phyloP scores from a whole-genome alignment of 2,329 filamentous ascomycete species.

The Apiospora pterosperma region DNA sequence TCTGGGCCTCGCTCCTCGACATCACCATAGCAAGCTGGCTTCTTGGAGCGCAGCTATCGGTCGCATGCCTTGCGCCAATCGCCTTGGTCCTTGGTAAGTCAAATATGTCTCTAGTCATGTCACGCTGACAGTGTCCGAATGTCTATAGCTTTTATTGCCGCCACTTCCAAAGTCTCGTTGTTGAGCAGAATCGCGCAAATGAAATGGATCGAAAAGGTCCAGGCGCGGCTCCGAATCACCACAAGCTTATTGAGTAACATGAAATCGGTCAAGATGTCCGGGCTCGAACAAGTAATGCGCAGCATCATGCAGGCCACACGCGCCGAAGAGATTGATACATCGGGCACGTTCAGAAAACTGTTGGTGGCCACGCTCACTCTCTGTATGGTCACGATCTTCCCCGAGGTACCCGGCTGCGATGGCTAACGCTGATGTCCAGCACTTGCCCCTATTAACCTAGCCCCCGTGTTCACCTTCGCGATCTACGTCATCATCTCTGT shows the following conservation, averaged over 20 bases:
- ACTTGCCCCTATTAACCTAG: slow-evolving; percentile 10
- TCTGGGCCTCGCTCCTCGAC: not conserved
- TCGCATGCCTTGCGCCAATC: slow-evolving; percentile 8
- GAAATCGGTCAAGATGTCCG: slow-evolving; percentile 17
- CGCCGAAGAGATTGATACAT: not conserved
- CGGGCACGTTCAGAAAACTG: not conserved
- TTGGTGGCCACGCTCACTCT: not conserved
- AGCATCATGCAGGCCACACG: slow-evolving; percentile 4
- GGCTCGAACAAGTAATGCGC: slow-evolving; percentile 10
- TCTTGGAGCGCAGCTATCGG: slow-evolving; percentile 8
- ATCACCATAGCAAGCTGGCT: slow-evolving; percentile 4
- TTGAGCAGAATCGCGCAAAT: slow-evolving; percentile 9
- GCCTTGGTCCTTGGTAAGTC: slow-evolving; percentile 4
- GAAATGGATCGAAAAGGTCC: slow-evolving; percentile 11
- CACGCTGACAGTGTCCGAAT: slow-evolving; percentile 13
- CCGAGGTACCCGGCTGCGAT: not conserved
- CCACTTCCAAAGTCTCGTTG: not conserved
- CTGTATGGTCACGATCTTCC: not conserved
- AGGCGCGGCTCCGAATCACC: slow-evolving; percentile 9
- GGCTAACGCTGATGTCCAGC: not conserved
- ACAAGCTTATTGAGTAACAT: slow-evolving; percentile 12
- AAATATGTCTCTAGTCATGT: not conserved
- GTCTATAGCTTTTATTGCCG: not conserved
- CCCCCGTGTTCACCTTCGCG: slow-evolving; percentile 22
- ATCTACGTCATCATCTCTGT: slow-evolving; percentile 22